Conservation (phyloP, 2,329 filamentous ascomycete species). For the Acephala macrosclerotiorum region DNA sequence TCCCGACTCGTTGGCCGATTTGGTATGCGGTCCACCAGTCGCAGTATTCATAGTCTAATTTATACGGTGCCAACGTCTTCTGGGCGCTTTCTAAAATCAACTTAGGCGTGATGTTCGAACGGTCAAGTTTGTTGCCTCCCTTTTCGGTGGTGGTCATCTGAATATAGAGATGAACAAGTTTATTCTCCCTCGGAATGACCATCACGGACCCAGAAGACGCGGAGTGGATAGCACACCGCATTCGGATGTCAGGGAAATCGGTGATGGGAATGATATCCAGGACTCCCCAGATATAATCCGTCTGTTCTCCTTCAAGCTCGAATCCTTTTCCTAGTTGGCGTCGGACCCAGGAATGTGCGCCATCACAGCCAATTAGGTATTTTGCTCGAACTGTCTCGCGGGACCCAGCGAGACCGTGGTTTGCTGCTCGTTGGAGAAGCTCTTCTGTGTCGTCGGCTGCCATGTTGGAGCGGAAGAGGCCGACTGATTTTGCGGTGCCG, state of each 20-base stretch:
- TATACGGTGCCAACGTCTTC: conserved; percentile 72
- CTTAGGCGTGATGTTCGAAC: conserved; percentile 68
- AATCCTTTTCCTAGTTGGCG: conserved; percentile 55
- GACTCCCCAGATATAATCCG: conserved; percentile 65
- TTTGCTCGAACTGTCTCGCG: conserved; percentile 64
- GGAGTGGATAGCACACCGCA: conserved; percentile 63
- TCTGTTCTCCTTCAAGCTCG: conserved; percentile 64
- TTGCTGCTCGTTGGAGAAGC: conserved; percentile 45
- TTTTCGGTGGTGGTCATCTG: conserved; percentile 61
- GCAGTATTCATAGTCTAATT: conserved; percentile 67
- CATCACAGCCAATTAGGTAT: conserved; percentile 70
- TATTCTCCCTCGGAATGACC: conserved; percentile 65
- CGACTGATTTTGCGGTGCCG: conserved; percentile 49
- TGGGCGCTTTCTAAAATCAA: conserved; percentile 68
- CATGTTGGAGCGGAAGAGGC: conserved; percentile 67
- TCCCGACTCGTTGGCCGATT: conserved; percentile 66
- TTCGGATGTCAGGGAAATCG: conserved; percentile 67
- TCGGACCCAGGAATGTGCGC: conserved; percentile 60
- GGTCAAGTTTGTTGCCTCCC: conserved; percentile 56
- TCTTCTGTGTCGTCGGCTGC: conserved; percentile 63
- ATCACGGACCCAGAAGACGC: conserved; percentile 59
- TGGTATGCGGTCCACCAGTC: conserved; percentile 68
- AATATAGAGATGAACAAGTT: conserved; percentile 67
- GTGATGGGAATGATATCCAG: conserved; percentile 52
- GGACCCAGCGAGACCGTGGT: conserved; percentile 51